Conservation (phyloP, 2,329 filamentous ascomycete genomes). For the Aulographum hederae region DNA sequence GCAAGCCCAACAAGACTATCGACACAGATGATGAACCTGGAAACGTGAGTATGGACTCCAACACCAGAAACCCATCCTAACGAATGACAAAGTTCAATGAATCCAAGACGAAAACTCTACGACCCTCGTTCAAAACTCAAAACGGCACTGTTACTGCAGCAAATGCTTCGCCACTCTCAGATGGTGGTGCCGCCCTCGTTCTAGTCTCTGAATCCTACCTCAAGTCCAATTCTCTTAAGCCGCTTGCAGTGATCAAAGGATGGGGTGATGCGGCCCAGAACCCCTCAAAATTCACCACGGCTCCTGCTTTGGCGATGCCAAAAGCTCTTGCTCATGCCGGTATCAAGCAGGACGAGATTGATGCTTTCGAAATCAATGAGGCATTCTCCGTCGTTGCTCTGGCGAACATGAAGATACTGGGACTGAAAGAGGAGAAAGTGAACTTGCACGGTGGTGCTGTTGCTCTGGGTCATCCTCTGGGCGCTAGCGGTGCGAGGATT, state of each 20-base stretch:
- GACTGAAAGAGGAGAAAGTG: constrained; percentile 65
- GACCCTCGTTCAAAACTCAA: constrained; percentile 67
- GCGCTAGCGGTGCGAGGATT: constrained; percentile 85
- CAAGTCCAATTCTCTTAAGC: constrained; percentile 78
- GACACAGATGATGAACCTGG: constrained; percentile 89
- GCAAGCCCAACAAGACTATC: constrained; percentile 68
- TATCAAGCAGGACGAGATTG: constrained; percentile 56
- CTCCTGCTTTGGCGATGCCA: constrained; percentile 83
- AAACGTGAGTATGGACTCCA: constrained; percentile 47
- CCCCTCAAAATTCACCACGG: constrained; percentile 89
- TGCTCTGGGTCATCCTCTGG: constrained; percentile 86
- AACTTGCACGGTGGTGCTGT: constrained; percentile 93
- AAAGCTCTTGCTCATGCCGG: constrained; percentile 95
- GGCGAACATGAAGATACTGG: constrained; percentile 86
- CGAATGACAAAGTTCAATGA: constrained; percentile 26
- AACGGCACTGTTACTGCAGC: constrained; percentile 84
- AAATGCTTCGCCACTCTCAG: constrained; percentile 91
- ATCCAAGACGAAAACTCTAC: constrained; percentile 30
- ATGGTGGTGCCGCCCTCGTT: constrained; percentile 81
- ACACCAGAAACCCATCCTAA: neutral
- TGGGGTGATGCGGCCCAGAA: constrained; percentile 90
- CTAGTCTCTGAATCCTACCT: constrained; percentile 89
- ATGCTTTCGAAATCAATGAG: constrained; percentile 98
- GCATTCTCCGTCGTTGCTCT: constrained; percentile 94
- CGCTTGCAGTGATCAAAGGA: constrained; percentile 88